Conservation (phyloP, 495 filamentous ascomycete genomes). For the Penicillium simplicissimum region DNA sequence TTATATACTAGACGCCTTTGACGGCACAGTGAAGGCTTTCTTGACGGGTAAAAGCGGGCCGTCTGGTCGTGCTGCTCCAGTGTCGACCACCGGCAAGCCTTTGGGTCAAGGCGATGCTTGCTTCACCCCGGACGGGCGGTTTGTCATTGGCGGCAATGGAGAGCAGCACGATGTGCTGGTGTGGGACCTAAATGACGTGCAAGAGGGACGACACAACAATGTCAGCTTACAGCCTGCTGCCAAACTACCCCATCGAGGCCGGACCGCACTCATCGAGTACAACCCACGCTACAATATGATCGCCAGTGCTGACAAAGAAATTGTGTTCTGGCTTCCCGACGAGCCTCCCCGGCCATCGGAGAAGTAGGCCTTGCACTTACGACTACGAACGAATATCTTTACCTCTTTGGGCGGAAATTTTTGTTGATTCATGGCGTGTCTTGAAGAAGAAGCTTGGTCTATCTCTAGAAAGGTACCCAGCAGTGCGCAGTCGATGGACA, state of each 20-base stretch:
- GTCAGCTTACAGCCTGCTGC: slow-evolving; percentile 60
- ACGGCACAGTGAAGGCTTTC: slow-evolving; percentile 70
- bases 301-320: slow-evolving; percentile 82
- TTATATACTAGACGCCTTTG: slow-evolving; percentile 87
- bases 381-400: neutral
- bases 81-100: slow-evolving; percentile 48
- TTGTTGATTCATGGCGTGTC: neutral
- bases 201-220: slow-evolving; percentile 41
- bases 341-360: slow-evolving; percentile 36
- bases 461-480: neutral
- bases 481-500: neutral
- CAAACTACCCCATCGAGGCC: slow-evolving; percentile 64
- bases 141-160: slow-evolving; percentile 73
- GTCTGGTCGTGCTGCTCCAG: slow-evolving; percentile 46
- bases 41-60: slow-evolving; percentile 48
- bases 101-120: slow-evolving; percentile 78
- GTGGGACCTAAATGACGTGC: slow-evolving; percentile 72
- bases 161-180: slow-evolving; percentile 70
- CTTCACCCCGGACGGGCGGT: slow-evolving; percentile 85
- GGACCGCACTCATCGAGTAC: slow-evolving; percentile 75
- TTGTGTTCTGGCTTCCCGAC: slow-evolving; percentile 84
- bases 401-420: neutral
- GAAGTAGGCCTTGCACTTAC: slow-evolving; percentile 28
- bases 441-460: neutral
- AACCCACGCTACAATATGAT: slow-evolving; percentile 91